Base-by-base conservation (phyloP, 2,329 filamentous ascomycete species). In the Hirsutella minnesotensis region DNA sequence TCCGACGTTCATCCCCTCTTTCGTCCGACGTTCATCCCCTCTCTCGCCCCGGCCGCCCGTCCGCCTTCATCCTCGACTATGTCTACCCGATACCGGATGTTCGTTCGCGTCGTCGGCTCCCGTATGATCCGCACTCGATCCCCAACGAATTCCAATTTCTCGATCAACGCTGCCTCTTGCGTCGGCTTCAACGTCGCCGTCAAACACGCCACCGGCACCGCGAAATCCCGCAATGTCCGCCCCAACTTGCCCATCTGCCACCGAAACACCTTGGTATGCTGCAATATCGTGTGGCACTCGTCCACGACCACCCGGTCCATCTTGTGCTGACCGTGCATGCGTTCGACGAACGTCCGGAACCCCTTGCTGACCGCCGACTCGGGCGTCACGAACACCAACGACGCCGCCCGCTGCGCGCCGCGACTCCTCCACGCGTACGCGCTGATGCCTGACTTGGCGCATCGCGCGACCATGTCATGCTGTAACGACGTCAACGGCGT, bases 271-370 rank as follows among this genome's bases (percentile, higher is more conserved):
- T 10, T 16, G 1, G 16, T 20, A 3, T 19, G 10, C 13, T 48
- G 33, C 3, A 49, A 42, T 18, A 47, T n/a, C 2, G 34, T 24
- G 20, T 47, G 21, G 24, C 19, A 49, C 18, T 49, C 35, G 20
- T 49, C 40, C 4, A 49, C 34, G 0, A 49, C 30, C 2, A 47
- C 37, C 10, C 34, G 42, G 30, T 49, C 21, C 21, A 49, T 19
- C 15, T n/a, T 22, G 0, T 40, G 19, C 12, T 24, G 19, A 5
- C 2, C 3, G 18, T 47, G 15, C 18, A 47, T 41, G 15, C 24
- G 3, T n/a, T 38, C 18, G 4, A 49, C 31, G 33, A 43, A 49
- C 27, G 34, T 30, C 21, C 24, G n/a, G 31, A 48, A 46, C 12
- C 35, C 18, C 4, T 43, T 39, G 2, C 20, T 48, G 10, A 43